These are phyloP conservation scores for Trypanosoma boissoni DNA, from an alignment of 208 protist species.

Conservation along the genomic window DNA sequence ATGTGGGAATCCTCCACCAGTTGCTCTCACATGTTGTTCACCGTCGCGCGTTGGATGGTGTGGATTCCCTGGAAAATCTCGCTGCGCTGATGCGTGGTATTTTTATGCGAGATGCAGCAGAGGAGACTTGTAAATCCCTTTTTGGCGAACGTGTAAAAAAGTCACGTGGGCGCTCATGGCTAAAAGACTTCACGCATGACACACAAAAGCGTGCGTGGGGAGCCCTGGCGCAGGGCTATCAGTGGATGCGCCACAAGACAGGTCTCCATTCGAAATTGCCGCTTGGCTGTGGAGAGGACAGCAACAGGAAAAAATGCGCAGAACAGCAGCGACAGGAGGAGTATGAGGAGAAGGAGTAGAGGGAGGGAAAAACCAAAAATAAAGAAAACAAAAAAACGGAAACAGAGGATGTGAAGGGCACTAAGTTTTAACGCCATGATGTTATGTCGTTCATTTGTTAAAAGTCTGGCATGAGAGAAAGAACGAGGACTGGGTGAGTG, in stretches of 20 bases:
- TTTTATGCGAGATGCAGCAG: conserved; percentile 23
- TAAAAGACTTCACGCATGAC: conserved; percentile 33
- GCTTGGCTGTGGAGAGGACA: no score
- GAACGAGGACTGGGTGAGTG: no score
- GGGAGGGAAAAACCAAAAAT: neutral
- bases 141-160: conserved; percentile 25
- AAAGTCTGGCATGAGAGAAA: no score
- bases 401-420: neutral
- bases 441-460: no score
- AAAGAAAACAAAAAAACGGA: neutral
- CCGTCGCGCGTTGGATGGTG: conserved; percentile 25
- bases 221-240: conserved; percentile 11
- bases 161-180: conserved; percentile 27
- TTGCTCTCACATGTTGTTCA: conserved; percentile 61
- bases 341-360: neutral
- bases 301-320: neutral
- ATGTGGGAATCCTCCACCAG: conserved; percentile 55
- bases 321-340: neutral
- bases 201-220: conserved; percentile 24
- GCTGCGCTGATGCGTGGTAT: conserved; percentile 19
- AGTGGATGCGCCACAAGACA: conserved; percentile 20
- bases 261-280: no score
- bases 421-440: neutral
- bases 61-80: conserved; percentile 14
- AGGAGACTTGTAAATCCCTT: conserved; percentile 23